Percentiles rank a stretch among this genome's conserved stretches.
Evolutionary conservation across 441 rosid genomes (phyloP).

Genomic region (Macaranga tanarius): DNA sequence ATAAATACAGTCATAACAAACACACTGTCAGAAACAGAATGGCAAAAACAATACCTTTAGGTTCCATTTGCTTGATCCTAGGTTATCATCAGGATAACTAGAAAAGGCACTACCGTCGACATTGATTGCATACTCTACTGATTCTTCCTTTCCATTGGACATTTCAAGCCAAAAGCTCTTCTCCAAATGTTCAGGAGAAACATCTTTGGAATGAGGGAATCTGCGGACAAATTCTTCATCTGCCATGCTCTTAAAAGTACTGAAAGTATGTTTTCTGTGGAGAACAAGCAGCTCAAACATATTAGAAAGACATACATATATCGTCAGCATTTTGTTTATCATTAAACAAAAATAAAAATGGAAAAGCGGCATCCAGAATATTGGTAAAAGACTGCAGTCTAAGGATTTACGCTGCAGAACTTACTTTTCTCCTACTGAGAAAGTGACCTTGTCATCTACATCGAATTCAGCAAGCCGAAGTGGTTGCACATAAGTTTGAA

Average conservation of each 20-base stretch:
- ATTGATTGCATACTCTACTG: conserved; percentile 47
- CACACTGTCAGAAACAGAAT: neutral
- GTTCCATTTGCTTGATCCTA: conserved; percentile 47
- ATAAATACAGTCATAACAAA: neutral
- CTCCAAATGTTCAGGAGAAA: conserved; percentile 37
- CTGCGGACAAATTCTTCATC: conserved; percentile 30
- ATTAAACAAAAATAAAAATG: neutral
- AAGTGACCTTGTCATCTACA: conserved; percentile 33
- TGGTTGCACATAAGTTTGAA: conserved; percentile 43
- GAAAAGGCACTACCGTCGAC: conserved; percentile 58
- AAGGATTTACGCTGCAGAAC: neutral
- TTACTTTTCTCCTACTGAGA: conserved; percentile 36
- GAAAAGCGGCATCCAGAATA: neutral
- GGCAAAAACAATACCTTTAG: conserved; percentile 36
- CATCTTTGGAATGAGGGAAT: conserved; percentile 26
- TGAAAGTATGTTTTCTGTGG: conserved; percentile 38
- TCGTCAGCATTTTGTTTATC: neutral
- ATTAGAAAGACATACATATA: neutral
- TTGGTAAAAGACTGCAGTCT: neutral
- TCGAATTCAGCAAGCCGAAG: conserved; percentile 46
- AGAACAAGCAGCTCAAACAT: conserved; percentile 1
- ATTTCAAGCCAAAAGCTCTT: conserved; percentile 51
- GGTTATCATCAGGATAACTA: conserved; percentile 35
- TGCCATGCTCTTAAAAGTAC: conserved; percentile 41
- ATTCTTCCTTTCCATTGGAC: conserved; percentile 29